These are phyloP conservation scores for Yamadazyma akitaensis DNA, from an alignment of 805 yeast species.

Conservation along the genomic window DNA sequence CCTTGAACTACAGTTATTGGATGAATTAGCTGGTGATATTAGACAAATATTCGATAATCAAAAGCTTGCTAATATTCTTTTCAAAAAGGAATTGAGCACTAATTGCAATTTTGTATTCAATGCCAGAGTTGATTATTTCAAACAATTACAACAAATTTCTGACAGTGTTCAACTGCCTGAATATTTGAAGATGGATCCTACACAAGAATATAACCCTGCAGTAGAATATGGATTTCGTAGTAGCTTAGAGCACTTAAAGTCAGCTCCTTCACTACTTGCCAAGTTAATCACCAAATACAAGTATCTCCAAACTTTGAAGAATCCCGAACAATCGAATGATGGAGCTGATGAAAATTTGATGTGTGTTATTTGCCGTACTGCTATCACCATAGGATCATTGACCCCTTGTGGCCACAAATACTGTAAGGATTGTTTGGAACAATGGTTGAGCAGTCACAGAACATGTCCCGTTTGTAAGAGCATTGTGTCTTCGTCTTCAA, in stretches of 20 bases:
- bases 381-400: constrained; percentile 71
- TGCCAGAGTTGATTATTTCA: constrained; percentile 75
- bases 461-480: constrained; percentile 84
- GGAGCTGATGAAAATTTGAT: constrained; percentile 39
- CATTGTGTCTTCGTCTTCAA: constrained; percentile 43
- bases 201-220: constrained; percentile 2
- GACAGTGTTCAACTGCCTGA: constrained; percentile 62
- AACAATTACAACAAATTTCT: constrained; percentile 79
- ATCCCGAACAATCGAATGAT: neutral
- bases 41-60: constrained; percentile 41
- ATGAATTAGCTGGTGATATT: constrained; percentile 19
- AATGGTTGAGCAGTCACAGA: constrained; percentile 60
- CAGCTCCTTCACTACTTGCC: constrained; percentile 17
- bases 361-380: constrained; percentile 77
- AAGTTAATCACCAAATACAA: constrained; percentile 33
- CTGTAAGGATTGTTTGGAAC: constrained; percentile 74
- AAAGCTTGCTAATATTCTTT: constrained; percentile 33
- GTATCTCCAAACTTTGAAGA: constrained; percentile 22
- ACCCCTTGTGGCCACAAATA: constrained; percentile 92
- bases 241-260: neutral
- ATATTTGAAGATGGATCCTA: neutral
- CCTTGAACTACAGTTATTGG: constrained; percentile 20
- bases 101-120: constrained; percentile 67
- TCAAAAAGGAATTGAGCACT: constrained; percentile 49
- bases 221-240: constrained; percentile 17